phyloP scores from a whole-genome alignment of 768 basidiomycete species.

The Peribolospora kevripleyi region DNA sequence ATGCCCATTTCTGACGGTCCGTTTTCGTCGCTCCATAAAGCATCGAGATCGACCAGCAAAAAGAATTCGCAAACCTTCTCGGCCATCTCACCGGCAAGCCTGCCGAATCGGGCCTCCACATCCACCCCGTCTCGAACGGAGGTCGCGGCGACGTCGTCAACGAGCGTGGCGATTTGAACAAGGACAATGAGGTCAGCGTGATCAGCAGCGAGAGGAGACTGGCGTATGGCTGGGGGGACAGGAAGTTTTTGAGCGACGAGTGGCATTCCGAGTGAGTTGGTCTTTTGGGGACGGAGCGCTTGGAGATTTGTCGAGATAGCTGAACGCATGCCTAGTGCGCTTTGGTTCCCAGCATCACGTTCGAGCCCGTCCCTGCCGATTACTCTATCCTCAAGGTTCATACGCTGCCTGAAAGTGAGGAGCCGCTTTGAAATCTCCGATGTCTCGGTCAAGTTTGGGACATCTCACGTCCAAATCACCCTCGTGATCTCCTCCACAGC shows the following conservation, averaged over 20 bases:
- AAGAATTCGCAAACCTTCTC: constrained; percentile 27
- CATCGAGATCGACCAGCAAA: constrained; percentile 29
- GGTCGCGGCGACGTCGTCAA: constrained; percentile 18
- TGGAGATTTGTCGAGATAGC: constrained; percentile 17
- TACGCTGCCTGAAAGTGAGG: constrained; percentile 14
- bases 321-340: constrained; percentile 21
- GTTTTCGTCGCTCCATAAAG: constrained; percentile 4
- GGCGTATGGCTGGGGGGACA: no score
- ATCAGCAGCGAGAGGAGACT: no score
- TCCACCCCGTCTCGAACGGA: constrained; percentile 33
- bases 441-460: background rate
- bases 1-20: no score
- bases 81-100: constrained; percentile 32
- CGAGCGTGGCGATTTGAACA: constrained; percentile 3
- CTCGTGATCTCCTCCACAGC: constrained; percentile 1
- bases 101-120: constrained; percentile 27
- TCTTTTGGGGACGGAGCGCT: background rate
- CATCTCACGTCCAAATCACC: background rate
- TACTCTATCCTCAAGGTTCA: constrained; percentile 28
- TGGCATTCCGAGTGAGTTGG: constrained; percentile 2
- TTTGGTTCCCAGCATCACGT: constrained; percentile 27
- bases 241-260: background rate
- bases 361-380: constrained; percentile 36
- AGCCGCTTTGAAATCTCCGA: background rate
- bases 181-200: no score